A percentile compares a stretch with the other conserved stretches of the same genome.
These are phyloP conservation scores for Astragalus glycyphyllos DNA, from an alignment of 306 rosid species.

Conservation along the genomic window DNA sequence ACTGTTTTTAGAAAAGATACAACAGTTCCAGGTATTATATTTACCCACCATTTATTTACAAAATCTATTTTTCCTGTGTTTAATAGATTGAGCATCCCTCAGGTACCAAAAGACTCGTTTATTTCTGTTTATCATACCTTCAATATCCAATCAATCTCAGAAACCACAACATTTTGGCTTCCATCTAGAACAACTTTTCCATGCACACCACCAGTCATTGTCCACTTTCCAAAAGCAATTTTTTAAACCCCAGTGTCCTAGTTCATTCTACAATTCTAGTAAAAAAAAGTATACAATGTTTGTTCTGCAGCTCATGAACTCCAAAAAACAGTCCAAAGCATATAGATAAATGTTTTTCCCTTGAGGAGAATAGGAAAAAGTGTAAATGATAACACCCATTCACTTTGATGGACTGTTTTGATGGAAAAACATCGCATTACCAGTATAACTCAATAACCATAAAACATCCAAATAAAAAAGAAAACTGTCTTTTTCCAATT, in stretches of 20 bases:
- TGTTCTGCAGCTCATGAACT: no score
- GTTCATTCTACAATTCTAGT: constrained; percentile 28
- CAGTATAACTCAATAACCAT: constrained; percentile 16
- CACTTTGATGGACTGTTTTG: background rate
- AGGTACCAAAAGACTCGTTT: constrained; percentile 10
- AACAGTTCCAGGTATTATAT: constrained; percentile 2
- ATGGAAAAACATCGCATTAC: constrained; percentile 22
- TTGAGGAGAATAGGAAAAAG: no score
- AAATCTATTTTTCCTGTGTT: background rate
- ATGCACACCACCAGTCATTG: constrained; percentile 24
- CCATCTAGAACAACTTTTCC: constrained; percentile 29
- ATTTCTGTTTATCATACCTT: background rate
- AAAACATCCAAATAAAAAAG: constrained; percentile 17
- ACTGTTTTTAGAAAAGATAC: background rate
- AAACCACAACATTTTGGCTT: constrained; percentile 3
- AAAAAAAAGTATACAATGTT: background rate
- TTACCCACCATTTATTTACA: constrained; percentile 12
- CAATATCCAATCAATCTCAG: constrained; percentile 6
- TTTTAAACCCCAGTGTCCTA: constrained; percentile 14
- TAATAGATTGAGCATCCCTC: background rate
- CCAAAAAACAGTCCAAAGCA: no score
- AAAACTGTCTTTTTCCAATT: background rate
- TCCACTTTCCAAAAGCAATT: constrained; percentile 22
- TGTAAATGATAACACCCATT: constrained; percentile 9
- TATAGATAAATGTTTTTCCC: no score